Conservation (phyloP, 768 basidiomycete genomes). For the Polyporus arcularius region DNA sequence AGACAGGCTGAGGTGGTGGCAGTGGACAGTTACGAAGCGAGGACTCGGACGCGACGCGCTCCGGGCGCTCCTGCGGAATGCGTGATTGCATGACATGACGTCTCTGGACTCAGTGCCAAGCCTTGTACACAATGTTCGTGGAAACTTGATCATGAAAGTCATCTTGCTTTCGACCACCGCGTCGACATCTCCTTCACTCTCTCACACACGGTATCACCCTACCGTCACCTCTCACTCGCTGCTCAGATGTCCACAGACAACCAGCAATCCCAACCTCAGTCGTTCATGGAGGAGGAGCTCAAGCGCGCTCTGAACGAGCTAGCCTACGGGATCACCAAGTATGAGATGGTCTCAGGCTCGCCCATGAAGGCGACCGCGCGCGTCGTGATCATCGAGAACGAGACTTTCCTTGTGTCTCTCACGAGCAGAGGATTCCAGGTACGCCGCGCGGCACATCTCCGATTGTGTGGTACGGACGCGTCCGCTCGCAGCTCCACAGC, state of each 20-base stretch:
- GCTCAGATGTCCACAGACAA: not conserved
- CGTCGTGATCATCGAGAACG: constrained; percentile 60
- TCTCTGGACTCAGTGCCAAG: not conserved
- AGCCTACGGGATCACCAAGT: constrained; percentile 53
- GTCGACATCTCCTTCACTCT: no score
- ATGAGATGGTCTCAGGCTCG: constrained; percentile 39
- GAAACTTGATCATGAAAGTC: no score
- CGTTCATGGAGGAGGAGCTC: constrained; percentile 50
- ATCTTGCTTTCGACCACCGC: constrained; percentile 3
- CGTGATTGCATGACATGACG: not conserved
- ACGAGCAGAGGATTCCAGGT: constrained; percentile 61
- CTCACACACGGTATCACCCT: not conserved
- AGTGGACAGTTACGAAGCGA: constrained; percentile 3
- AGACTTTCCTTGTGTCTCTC: constrained; percentile 46
- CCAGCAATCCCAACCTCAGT: constrained; percentile 11
- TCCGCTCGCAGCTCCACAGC: constrained; percentile 7
- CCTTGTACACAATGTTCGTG: not conserved
- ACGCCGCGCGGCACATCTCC: not conserved
- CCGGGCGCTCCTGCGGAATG: not conserved
- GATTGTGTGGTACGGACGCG: not conserved
- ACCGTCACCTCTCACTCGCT: no score
- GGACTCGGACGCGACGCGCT: constrained; percentile 11
- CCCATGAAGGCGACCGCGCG: constrained; percentile 52
- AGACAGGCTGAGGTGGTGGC: constrained; percentile 4
- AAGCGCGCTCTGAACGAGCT: constrained; percentile 58